phyloP scores from a whole-genome alignment of 106 monocot species.

The Dendrobium huoshanense region DNA sequence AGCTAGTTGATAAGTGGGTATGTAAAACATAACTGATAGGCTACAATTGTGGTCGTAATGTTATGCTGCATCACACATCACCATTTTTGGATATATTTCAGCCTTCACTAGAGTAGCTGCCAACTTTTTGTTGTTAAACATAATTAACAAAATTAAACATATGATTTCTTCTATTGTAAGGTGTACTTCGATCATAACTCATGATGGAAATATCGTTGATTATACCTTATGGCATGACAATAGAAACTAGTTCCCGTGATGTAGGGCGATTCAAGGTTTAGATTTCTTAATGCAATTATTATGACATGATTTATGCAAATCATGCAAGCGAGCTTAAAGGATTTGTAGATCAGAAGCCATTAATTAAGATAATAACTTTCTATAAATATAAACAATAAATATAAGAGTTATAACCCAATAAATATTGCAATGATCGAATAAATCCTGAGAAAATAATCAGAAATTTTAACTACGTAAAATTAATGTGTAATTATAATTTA shows the following conservation, averaged over 20 bases:
- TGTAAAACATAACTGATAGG: background rate
- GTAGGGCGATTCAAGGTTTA: background rate
- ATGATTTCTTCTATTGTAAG: background rate
- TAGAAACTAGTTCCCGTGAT: background rate
- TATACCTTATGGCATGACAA: background rate
- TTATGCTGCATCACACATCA: background rate
- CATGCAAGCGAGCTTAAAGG: background rate
- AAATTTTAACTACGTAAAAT: background rate
- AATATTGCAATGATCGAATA: background rate
- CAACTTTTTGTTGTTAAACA: background rate
- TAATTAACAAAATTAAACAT: background rate
- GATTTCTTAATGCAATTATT: background rate
- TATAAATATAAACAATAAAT: too few species aligned
- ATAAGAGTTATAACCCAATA: too few species aligned
- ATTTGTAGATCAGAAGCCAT: background rate
- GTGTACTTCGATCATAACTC: background rate
- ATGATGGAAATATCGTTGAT: background rate
- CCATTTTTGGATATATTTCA: background rate
- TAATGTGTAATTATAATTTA: background rate
- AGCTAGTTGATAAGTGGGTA: slow-evolving; percentile 99
- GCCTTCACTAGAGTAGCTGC: background rate
- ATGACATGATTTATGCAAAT: background rate
- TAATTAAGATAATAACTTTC: background rate
- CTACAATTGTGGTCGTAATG: background rate
- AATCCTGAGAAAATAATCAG: background rate